Conservation (phyloP, 148 eudicot species). For the Fagopyrum esculentum region DNA sequence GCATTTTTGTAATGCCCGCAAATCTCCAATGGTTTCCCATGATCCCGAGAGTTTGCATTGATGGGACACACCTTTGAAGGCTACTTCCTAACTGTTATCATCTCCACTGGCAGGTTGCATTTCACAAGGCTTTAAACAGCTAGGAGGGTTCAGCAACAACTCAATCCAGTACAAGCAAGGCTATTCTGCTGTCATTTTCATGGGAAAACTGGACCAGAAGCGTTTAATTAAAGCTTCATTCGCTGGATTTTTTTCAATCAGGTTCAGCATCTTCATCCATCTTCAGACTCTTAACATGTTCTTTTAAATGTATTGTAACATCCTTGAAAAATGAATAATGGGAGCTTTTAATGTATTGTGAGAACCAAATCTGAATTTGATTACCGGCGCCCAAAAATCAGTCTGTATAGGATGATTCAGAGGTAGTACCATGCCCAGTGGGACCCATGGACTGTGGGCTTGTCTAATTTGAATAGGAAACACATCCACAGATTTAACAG, state of each 20-base stretch:
- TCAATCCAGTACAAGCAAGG: background rate
- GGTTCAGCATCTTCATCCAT: background rate
- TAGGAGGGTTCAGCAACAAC: slow-evolving; percentile 7
- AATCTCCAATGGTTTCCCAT: background rate
- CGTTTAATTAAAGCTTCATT: background rate
- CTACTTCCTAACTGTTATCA: slow-evolving; percentile 2
- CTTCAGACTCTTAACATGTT: too few relatives aligned
- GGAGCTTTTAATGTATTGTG: too few relatives aligned
- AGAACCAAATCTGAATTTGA: background rate
- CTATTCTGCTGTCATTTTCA: background rate
- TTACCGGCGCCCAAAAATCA: background rate
- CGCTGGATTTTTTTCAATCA: background rate
- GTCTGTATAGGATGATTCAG: background rate
- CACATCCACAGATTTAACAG: slow-evolving; percentile 3
- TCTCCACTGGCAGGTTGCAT: slow-evolving; percentile 45
- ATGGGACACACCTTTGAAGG: background rate
- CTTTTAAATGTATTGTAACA: too few relatives aligned
- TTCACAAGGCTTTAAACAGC: slow-evolving; percentile 62
- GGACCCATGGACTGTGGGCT: background rate
- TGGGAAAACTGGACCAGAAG: background rate
- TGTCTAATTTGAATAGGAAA: background rate
- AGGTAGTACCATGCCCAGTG: background rate
- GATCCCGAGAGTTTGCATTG: background rate
- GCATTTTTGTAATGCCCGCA: background rate
- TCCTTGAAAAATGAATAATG: too few relatives aligned